Evolutionary conservation across 1,284 basidiomycete genomes (phyloP).

Genomic region (Ustilago nuda): DNA sequence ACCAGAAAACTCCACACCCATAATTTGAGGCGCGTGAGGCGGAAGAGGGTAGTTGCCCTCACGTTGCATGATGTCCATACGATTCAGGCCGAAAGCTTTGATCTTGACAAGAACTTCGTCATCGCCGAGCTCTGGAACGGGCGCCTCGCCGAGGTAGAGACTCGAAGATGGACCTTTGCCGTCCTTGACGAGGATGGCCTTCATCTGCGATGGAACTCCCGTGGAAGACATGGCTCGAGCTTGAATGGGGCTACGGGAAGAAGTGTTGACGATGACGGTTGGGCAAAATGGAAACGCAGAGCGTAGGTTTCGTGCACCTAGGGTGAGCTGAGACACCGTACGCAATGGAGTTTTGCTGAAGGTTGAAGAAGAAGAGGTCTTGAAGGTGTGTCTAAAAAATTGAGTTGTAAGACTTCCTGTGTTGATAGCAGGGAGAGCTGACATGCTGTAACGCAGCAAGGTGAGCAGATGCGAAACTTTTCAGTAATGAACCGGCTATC

Average conservation of each 20-base stretch:
- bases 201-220: slow-evolving; percentile 74
- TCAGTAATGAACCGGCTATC: slow-evolving; percentile 27
- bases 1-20: slow-evolving; percentile 89
- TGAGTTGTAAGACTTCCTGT: slow-evolving; percentile 1
- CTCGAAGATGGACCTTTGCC: slow-evolving; percentile 81
- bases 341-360: not conserved
- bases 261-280: not conserved
- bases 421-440: slow-evolving; percentile 1
- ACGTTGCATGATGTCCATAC: slow-evolving; percentile 68
- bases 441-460: slow-evolving; percentile 31
- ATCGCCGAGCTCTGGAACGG: slow-evolving; percentile 74
- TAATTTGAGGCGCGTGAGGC: slow-evolving; percentile 79
- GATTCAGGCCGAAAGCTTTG: slow-evolving; percentile 65
- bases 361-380: not conserved
- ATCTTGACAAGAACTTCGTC: slow-evolving; percentile 78
- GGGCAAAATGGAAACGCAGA: not conserved
- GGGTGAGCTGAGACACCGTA: slow-evolving; percentile 9
- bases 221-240: slow-evolving; percentile 29
- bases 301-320: not conserved
- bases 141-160: slow-evolving; percentile 79
- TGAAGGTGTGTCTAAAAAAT: not conserved
- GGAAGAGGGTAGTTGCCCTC: slow-evolving; percentile 75
- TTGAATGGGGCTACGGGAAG: not conserved
- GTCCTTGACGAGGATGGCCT: slow-evolving; percentile 83
- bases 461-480: not conserved